phyloP scores from a whole-genome alignment of 2,329 filamentous ascomycete genomes.

The Mycocentrospora acerina region DNA sequence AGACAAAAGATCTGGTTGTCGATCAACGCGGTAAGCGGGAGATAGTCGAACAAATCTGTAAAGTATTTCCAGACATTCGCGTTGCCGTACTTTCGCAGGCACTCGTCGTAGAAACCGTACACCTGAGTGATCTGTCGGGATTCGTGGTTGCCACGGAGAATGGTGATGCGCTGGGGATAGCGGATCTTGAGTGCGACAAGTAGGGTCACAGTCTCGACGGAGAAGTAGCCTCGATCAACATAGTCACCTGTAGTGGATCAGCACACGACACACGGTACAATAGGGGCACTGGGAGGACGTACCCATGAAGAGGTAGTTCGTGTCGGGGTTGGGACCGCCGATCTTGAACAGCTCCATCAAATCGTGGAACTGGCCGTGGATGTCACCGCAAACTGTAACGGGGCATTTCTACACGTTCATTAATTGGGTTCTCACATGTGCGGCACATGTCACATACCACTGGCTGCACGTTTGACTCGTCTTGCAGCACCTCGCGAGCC shows the following conservation, averaged over 20 bases:
- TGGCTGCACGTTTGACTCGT: slow-evolving; percentile 98
- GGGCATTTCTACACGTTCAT: slow-evolving; percentile 73
- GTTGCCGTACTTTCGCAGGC: slow-evolving; percentile 74
- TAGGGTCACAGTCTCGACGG: slow-evolving; percentile 94
- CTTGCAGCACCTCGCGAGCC: slow-evolving; percentile 94
- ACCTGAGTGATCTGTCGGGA: slow-evolving; percentile 77
- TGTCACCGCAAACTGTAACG: slow-evolving; percentile 97
- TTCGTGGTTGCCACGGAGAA: slow-evolving; percentile 89
- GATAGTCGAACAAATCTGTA: slow-evolving; percentile 76
- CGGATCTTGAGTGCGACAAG: slow-evolving; percentile 96
- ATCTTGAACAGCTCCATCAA: slow-evolving; percentile 99
- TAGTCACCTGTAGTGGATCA: slow-evolving; percentile 74
- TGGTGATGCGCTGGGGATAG: slow-evolving; percentile 96
- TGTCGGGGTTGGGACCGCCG: slow-evolving; percentile 95
- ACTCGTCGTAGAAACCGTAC: slow-evolving; percentile 78
- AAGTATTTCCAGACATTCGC: slow-evolving; percentile 78
- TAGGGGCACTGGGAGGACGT: slow-evolving; percentile 3
- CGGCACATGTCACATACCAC: slow-evolving; percentile 66
- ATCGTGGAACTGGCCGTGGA: slow-evolving; percentile 98
- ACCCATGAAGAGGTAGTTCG: slow-evolving; percentile 99
- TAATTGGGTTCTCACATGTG: slow-evolving; percentile 8
- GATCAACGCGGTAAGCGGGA: slow-evolving; percentile 71
- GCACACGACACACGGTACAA: slow-evolving; percentile 4
- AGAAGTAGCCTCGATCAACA: slow-evolving; percentile 98
- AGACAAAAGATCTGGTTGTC: slow-evolving; percentile 68